Percentiles rank a stretch among this genome's conserved stretches.
phyloP scores from a whole-genome alignment of 106 monocot genomes.

The Apostasia shenzhenica region DNA sequence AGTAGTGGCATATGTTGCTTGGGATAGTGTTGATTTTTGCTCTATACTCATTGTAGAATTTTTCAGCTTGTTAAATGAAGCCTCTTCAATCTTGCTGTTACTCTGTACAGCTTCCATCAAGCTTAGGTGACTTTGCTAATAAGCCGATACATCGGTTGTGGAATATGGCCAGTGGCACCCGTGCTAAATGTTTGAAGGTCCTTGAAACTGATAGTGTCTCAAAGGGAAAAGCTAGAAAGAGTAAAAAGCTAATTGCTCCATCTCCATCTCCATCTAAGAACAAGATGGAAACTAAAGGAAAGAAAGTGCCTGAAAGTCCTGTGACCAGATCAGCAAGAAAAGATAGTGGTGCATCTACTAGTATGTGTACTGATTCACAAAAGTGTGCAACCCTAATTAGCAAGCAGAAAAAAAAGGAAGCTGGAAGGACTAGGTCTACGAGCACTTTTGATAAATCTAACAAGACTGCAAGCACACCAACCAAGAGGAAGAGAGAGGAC shows the following conservation, averaged over 20 bases:
- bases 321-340: constrained; percentile 3
- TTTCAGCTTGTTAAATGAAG: no score
- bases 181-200: not conserved
- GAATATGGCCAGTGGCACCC: constrained; percentile 7
- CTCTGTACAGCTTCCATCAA: not conserved
- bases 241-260: not conserved
- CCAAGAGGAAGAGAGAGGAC: constrained; percentile 3
- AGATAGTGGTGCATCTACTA: not conserved
- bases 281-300: not conserved
- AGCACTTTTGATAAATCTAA: not conserved
- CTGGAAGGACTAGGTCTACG: not conserved
- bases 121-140: not conserved
- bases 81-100: no score
- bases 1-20: no score
- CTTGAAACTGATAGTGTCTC: not conserved
- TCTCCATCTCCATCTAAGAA: constrained; percentile 1
- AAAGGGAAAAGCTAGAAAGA: not conserved
- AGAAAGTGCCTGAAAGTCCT: constrained; percentile 6
- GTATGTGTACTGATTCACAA: not conserved
- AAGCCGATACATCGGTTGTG: not conserved
- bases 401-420: not conserved
- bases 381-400: not conserved
- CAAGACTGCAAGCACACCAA: not conserved
- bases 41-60: no score
- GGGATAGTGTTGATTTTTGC: no score